phyloP scores from a whole-genome alignment of 495 filamentous ascomycete genomes.

The Aspergillus kassunensis region DNA sequence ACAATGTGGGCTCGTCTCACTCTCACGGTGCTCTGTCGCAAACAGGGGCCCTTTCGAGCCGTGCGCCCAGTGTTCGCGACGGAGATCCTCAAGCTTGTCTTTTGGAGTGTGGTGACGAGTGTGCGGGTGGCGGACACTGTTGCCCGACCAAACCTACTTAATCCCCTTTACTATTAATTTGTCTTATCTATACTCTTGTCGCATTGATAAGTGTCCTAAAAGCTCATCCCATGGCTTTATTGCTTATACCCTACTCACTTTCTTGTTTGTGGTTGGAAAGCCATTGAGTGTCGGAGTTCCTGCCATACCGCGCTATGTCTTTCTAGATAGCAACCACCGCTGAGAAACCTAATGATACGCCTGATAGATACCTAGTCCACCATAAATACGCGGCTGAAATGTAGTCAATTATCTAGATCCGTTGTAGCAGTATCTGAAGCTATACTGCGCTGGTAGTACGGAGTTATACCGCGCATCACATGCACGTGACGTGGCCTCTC shows the following conservation, averaged over 20 bases:
- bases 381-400: no score
- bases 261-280: not conserved
- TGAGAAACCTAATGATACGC: not conserved
- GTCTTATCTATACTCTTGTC: not conserved
- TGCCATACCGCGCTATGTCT: not conserved
- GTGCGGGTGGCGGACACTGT: slow-evolving; percentile 65
- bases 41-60: slow-evolving; percentile 34
- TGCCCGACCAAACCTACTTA: slow-evolving; percentile 51
- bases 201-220: slow-evolving; percentile 4
- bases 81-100: slow-evolving; percentile 63
- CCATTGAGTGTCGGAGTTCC: not conserved
- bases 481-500: slow-evolving; percentile 1
- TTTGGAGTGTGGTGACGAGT: slow-evolving; percentile 82
- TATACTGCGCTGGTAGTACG: no score
- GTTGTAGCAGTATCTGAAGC: no score
- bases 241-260: slow-evolving; percentile 3
- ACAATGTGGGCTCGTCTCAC: slow-evolving; percentile 23
- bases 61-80: slow-evolving; percentile 47
- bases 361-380: not conserved
- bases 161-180: not conserved
- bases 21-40: slow-evolving; percentile 21
- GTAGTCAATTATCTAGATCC: no score
- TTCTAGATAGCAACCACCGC: not conserved
- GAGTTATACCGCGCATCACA: no score
- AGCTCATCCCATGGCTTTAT: not conserved